These are phyloP conservation scores for Backusella morwellensis DNA, from an alignment of 192 early-diverging fungal species.

Conservation along the genomic window DNA sequence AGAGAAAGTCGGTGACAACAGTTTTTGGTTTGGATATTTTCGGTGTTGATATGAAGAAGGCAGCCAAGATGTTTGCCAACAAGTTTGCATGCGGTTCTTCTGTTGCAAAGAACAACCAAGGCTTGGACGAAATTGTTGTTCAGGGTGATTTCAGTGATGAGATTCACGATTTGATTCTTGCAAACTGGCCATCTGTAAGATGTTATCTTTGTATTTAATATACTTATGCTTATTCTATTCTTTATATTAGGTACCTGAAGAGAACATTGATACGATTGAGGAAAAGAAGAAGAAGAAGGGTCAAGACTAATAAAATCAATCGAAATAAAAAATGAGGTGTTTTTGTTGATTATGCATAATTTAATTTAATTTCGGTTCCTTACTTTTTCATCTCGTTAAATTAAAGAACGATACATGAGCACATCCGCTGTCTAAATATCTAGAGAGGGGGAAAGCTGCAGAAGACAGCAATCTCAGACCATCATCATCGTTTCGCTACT, in stretches of 20 bases:
- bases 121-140: constrained; percentile 93
- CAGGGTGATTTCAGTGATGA: constrained; percentile 96
- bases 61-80: constrained; percentile 92
- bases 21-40: constrained; percentile 87
- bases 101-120: constrained; percentile 88
- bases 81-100: constrained; percentile 97
- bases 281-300: constrained; percentile 72
- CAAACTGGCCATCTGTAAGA: constrained; percentile 68
- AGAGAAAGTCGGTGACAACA: constrained; percentile 87
- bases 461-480: too few relatives aligned
- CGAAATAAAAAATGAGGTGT: background rate
- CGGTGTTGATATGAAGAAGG: constrained; percentile 96
- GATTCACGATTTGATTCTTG: constrained; percentile 77
- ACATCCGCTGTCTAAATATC: too few relatives aligned
- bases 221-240: background rate
- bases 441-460: too few relatives aligned
- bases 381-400: too few relatives aligned
- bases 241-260: constrained; percentile 57
- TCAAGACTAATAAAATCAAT: constrained; percentile 19
- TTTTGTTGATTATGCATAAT: background rate
- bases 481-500: too few relatives aligned
- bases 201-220: constrained; percentile 4
- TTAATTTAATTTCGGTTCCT: too few relatives aligned
- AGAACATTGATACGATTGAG: constrained; percentile 74
- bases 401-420: too few relatives aligned